phyloP scores from a whole-genome alignment of 352 stramenopile genomes.

The Phytophthora sansomeana region DNA sequence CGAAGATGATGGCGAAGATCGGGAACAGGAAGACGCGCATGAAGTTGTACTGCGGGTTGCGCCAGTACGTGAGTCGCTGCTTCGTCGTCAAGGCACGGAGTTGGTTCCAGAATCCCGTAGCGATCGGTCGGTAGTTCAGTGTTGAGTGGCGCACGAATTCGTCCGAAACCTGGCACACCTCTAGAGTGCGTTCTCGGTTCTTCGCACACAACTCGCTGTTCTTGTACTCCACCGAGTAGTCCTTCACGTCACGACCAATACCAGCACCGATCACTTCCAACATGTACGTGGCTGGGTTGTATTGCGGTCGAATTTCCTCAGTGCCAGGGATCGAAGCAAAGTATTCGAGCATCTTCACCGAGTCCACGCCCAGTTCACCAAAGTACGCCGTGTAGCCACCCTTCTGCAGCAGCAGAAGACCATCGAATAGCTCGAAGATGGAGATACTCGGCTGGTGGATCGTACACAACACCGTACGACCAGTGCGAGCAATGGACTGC shows the following conservation, averaged over 20 bases:
- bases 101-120: slow-evolving; percentile 55
- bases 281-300: too few relatives aligned
- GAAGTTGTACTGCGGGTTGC: slow-evolving; percentile 63
- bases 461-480: slow-evolving; percentile 82
- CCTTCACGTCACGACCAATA: slow-evolving; percentile 55
- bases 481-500: slow-evolving; percentile 83
- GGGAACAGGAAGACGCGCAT: slow-evolving; percentile 64
- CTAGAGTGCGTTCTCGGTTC: too few relatives aligned
- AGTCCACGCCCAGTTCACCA: slow-evolving; percentile 86
- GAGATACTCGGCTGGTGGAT: slow-evolving; percentile 68
- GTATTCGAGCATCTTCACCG: slow-evolving; percentile 87
- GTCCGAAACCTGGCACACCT: too few relatives aligned
- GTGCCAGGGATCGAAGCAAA: slow-evolving; percentile 84
- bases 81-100: slow-evolving; percentile 43
- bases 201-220: too few relatives aligned
- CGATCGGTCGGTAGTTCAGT: slow-evolving; percentile 55
- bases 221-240: too few relatives aligned
- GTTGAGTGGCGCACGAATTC: slow-evolving; percentile 57
- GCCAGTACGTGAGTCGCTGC: slow-evolving; percentile 60
- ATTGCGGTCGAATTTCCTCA: slow-evolving; percentile 67
- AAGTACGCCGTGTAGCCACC: slow-evolving; percentile 81
- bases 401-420: slow-evolving; percentile 85
- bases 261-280: too few relatives aligned
- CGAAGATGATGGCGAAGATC: slow-evolving; percentile 62
- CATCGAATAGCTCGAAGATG: too few relatives aligned